Conservation (phyloP, 2,329 filamentous ascomycete genomes). For the Pseudogymnoascus sp. region DNA sequence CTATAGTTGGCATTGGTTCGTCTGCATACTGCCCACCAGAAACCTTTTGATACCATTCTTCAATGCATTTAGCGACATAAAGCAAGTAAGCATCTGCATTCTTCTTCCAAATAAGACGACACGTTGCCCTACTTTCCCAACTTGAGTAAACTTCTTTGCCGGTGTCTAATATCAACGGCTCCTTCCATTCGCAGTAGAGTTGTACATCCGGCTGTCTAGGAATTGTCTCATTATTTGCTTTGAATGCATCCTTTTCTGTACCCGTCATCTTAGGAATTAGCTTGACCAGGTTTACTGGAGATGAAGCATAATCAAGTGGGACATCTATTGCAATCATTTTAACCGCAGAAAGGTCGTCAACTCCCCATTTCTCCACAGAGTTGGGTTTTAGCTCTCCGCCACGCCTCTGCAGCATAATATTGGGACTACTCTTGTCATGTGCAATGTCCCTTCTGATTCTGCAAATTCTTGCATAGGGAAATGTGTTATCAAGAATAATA, state of each 20-base stretch:
- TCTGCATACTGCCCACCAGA: background rate
- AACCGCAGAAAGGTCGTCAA: background rate
- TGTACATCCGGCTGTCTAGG: background rate
- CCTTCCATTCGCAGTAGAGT: background rate
- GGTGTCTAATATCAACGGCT: background rate
- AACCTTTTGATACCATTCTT: background rate
- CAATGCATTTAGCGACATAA: background rate
- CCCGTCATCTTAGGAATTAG: background rate
- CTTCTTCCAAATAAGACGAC: background rate
- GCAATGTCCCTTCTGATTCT: constrained; percentile 11
- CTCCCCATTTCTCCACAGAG: background rate
- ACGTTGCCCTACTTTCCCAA: background rate
- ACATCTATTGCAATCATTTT: background rate
- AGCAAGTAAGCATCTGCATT: background rate
- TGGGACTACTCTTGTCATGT: background rate
- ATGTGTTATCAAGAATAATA: constrained; percentile 9
- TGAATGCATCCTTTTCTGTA: background rate
- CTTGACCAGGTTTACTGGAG: background rate
- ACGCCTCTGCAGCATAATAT: constrained; percentile 13
- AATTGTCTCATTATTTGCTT: background rate
- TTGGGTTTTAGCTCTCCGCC: constrained; percentile 7
- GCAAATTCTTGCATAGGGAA: constrained; percentile 13
- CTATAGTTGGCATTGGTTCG: background rate
- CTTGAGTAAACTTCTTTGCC: background rate
- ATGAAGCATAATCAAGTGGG: background rate